A percentile compares a stretch with the other conserved stretches of the same genome.
These are phyloP conservation scores for Saccharomycopsis hybrid DNA, from an alignment of 1,139 yeast species.

Conservation along the genomic window DNA sequence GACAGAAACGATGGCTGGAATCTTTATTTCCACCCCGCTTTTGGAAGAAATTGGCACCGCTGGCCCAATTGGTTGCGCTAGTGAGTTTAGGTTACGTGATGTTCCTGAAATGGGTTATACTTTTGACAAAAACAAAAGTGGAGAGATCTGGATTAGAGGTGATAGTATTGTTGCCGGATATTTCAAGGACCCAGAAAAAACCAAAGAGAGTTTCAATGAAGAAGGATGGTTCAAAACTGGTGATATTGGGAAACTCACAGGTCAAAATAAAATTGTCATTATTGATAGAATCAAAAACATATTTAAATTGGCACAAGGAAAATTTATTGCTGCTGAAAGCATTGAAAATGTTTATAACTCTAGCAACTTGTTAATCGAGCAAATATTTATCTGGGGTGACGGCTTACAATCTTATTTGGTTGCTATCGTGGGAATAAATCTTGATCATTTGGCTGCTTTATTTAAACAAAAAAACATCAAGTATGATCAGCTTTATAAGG, in stretches of 20 bases:
- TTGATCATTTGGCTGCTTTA: constrained; percentile 14
- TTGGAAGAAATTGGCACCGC: constrained; percentile 47
- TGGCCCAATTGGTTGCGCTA: constrained; percentile 43
- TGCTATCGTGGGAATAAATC: constrained; percentile 42
- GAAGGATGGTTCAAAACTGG: constrained; percentile 61
- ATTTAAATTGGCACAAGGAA: constrained; percentile 52
- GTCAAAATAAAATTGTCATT: constrained; percentile 37
- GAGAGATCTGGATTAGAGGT: constrained; percentile 55
- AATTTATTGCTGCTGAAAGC: constrained; percentile 51
- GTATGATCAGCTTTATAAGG: background rate
- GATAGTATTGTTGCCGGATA: constrained; percentile 52
- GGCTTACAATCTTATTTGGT: constrained; percentile 39
- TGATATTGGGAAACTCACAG: constrained; percentile 41
- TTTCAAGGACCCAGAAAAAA: constrained; percentile 42
- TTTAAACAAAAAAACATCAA: background rate
- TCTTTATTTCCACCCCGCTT: constrained; percentile 54
- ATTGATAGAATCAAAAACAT: constrained; percentile 51
- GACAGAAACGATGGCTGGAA: constrained; percentile 48
- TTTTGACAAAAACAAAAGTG: constrained; percentile 36
- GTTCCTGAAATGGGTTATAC: constrained; percentile 53
- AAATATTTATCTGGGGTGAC: constrained; percentile 43
- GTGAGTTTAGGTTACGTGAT: constrained; percentile 48
- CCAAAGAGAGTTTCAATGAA: constrained; percentile 33
- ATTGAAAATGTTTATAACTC: constrained; percentile 44
- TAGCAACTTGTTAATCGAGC: constrained; percentile 34